Conservation (phyloP, 1,284 basidiomycete species). For the Sanghuangporus weigelae region DNA sequence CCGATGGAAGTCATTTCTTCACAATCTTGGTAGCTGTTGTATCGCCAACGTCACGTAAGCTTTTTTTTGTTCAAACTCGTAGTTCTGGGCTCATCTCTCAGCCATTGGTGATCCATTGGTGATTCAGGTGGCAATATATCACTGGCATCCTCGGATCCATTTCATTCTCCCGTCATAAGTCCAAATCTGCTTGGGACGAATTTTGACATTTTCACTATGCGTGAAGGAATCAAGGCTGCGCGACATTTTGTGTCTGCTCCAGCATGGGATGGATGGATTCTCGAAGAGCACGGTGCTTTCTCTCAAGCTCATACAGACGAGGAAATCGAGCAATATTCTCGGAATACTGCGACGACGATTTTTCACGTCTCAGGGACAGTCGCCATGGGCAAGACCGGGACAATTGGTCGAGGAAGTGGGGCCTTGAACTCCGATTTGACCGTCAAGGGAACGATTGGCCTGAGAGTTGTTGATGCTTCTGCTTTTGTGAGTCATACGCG, state of each 20-base stretch:
- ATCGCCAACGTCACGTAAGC: constrained; percentile 22
- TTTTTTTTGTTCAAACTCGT: background rate
- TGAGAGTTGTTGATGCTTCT: constrained; percentile 25
- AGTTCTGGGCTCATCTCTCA: constrained; percentile 1
- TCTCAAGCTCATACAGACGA: constrained; percentile 23
- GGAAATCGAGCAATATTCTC: constrained; percentile 24
- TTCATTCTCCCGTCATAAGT: constrained; percentile 39
- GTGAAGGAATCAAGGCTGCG: constrained; percentile 28
- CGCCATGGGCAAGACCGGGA: constrained; percentile 24
- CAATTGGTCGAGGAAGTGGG: constrained; percentile 27
- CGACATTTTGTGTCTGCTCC: constrained; percentile 29
- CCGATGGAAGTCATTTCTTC: constrained; percentile 21
- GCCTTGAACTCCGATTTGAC: constrained; percentile 51
- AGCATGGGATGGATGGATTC: constrained; percentile 32
- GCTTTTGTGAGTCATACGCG: constrained; percentile 18
- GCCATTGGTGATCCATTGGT: constrained; percentile 23
- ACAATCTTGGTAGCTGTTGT: constrained; percentile 22
- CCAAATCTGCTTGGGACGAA: constrained; percentile 37
- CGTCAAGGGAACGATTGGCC: constrained; percentile 42
- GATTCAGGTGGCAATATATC: constrained; percentile 34
- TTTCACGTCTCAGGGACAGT: constrained; percentile 28
- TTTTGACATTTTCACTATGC: constrained; percentile 33
- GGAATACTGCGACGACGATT: constrained; percentile 20
- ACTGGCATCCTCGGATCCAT: constrained; percentile 32
- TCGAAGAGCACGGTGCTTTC: constrained; percentile 21